Base-by-base conservation (phyloP, 768 basidiomycete genomes). In the Lyophyllum semitale region DNA sequence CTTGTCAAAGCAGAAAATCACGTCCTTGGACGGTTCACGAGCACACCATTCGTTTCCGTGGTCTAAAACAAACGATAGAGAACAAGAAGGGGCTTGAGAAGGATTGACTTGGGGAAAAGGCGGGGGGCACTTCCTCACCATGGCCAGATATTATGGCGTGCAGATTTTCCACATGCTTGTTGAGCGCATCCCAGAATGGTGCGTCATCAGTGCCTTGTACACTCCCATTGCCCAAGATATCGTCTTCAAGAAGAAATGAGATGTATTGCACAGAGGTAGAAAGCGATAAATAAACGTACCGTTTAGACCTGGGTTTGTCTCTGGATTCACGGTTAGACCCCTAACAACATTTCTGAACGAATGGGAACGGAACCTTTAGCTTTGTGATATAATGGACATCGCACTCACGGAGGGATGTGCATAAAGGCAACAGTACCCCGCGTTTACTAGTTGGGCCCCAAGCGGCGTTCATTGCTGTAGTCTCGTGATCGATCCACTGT, bases 41-140 rank as follows among this genome's bases (percentile, higher is more conserved):
- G 80, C 79, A 58, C 89, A 91, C 89, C 89, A 91, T 66, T 90
- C 88, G 54, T 91, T 79, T 0, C 89, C 89, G 59, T 91, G 89
- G 64, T 88, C 89, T 88, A 58, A 29, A 35, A 29, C 26, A 5
- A 18, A 38, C 13, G 12, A 1, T 27, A 22, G 53, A 4, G 22
- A 18, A 20, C 15, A 45, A 4, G 8, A 38, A 30, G 8, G 45
- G 20, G 30, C 46, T 9, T 40, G 52, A 20, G 9, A n/a, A n/a
- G n/a, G n/a, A n/a, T n/a, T n/a, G n/a, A n/a, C n/a, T n/a, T n/a
- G n/a, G n/a, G n/a, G n/a, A 37, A 27, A 42, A 43, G 26, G 18
- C 38, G 13, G 22, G 22, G 54, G 25, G n/a, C n/a, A n/a, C n/a
- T n/a, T n/a, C 63, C 71, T 29, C 55, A 87, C 88, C 87, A 53